Percentiles rank a stretch among this genome's conserved stretches.
phyloP scores from a whole-genome alignment of 768 basidiomycete genomes.

The Leccinum fibrillosum region DNA sequence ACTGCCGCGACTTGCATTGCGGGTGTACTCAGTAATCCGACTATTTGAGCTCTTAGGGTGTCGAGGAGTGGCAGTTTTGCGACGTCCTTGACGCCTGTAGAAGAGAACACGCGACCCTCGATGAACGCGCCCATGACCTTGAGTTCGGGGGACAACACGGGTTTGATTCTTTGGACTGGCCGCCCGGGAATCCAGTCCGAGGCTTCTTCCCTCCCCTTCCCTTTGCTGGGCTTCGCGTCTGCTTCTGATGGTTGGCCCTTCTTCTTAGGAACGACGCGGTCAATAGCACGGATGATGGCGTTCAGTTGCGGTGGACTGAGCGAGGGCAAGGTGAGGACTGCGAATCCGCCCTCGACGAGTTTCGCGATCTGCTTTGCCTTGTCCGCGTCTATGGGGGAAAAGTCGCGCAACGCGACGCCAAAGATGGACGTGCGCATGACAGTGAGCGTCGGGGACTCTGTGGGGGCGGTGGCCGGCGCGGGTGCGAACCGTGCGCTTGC shows the following conservation, averaged over 20 bases:
- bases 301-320: constrained; percentile 73
- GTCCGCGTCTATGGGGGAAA: constrained; percentile 45
- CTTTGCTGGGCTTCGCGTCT: constrained; percentile 39
- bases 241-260: constrained; percentile 51
- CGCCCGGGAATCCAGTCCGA: constrained; percentile 65
- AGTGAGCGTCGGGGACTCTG: constrained; percentile 51
- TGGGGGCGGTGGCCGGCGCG: constrained; percentile 24
- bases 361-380: constrained; percentile 52
- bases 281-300: constrained; percentile 63
- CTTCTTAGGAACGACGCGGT: constrained; percentile 61
- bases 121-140: constrained; percentile 75
- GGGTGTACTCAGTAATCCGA: constrained; percentile 78
- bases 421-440: constrained; percentile 77
- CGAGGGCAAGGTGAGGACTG: constrained; percentile 59
- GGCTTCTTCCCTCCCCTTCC: constrained; percentile 56
- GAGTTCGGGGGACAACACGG: constrained; percentile 60
- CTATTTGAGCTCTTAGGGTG: constrained; percentile 75
- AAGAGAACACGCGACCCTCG: constrained; percentile 68
- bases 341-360: constrained; percentile 57
- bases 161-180: constrained; percentile 57
- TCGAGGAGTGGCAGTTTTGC: constrained; percentile 76
- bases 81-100: constrained; percentile 56
- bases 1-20: constrained; percentile 70
- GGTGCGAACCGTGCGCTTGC: constrained; percentile 45
- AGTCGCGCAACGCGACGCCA: constrained; percentile 70